Conservation (phyloP, 306 rosid genomes). For the Quercus alba region DNA sequence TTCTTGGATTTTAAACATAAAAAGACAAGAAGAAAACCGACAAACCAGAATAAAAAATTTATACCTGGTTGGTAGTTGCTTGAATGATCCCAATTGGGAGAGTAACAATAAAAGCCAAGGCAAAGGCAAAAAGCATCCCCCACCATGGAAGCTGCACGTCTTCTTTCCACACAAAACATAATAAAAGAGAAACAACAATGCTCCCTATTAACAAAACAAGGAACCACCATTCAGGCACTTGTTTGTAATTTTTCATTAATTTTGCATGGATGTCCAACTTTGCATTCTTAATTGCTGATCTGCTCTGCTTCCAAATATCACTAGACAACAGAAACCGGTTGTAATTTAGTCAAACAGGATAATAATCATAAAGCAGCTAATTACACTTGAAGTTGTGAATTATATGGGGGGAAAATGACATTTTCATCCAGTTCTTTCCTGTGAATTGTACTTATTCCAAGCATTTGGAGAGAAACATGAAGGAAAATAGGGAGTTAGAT, state of each 20-base stretch:
- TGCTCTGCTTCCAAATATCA: slow-evolving; percentile 79
- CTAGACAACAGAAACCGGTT: slow-evolving; percentile 33
- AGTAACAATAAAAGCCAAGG: slow-evolving; percentile 78
- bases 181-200: slow-evolving; percentile 54
- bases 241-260: slow-evolving; percentile 82
- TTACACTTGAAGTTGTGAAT: background rate
- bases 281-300: slow-evolving; percentile 58
- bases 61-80: slow-evolving; percentile 97
- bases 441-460: background rate
- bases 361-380: background rate
- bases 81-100: slow-evolving; percentile 98
- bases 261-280: slow-evolving; percentile 79
- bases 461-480: background rate
- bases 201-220: slow-evolving; percentile 61
- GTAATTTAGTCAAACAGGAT: background rate
- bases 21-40: background rate
- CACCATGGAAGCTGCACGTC: slow-evolving; percentile 95
- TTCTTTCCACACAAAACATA: slow-evolving; percentile 76
- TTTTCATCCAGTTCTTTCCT: background rate
- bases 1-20: background rate
- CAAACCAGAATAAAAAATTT: background rate
- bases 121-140: slow-evolving; percentile 94
- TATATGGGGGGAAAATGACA: background rate
- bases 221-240: slow-evolving; percentile 99
- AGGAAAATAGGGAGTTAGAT: background rate